Evolutionary conservation across 108 stramenopile genomes (phyloP).

Genomic region (Mediolabrus comicus): DNA sequence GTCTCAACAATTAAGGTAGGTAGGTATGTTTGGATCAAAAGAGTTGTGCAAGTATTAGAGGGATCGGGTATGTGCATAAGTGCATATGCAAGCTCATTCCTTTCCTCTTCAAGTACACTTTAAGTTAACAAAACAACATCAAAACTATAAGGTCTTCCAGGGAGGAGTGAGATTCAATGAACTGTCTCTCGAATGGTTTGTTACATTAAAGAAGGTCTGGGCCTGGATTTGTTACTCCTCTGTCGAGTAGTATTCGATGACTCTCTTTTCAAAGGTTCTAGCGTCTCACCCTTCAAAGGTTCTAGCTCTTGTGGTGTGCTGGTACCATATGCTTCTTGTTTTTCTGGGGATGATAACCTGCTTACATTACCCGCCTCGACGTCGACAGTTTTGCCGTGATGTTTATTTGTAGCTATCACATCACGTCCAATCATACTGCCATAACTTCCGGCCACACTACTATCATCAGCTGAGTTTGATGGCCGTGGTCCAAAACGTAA

Average conservation of each 20-base stretch:
- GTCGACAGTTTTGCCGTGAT: neutral
- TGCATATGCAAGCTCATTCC: too few species aligned
- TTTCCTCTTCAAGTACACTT: too few species aligned
- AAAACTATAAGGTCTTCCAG: too few species aligned
- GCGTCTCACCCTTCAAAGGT: neutral
- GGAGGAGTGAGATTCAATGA: too few species aligned
- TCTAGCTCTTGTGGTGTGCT: neutral
- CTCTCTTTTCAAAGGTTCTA: neutral
- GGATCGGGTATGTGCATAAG: too few species aligned
- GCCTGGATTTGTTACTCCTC: neutral
- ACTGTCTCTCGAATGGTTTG: too few species aligned
- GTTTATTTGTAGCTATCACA: neutral
- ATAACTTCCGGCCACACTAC: neutral
- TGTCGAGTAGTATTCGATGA: neutral
- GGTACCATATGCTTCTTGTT: neutral
- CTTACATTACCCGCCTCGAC: neutral
- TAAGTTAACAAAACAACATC: too few species aligned
- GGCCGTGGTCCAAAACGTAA: slow-evolving; percentile 81
- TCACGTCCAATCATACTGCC: neutral
- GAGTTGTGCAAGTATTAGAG: too few species aligned
- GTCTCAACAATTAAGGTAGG: too few species aligned
- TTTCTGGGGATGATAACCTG: neutral
- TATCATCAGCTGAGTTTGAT: neutral
- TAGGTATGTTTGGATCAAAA: too few species aligned
- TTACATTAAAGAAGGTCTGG: neutral